Evolutionary conservation across 2,329 filamentous ascomycete species (phyloP), one percentile per base, ranked within the genome.

Genomic region (Trichoderma sp.): DNA sequence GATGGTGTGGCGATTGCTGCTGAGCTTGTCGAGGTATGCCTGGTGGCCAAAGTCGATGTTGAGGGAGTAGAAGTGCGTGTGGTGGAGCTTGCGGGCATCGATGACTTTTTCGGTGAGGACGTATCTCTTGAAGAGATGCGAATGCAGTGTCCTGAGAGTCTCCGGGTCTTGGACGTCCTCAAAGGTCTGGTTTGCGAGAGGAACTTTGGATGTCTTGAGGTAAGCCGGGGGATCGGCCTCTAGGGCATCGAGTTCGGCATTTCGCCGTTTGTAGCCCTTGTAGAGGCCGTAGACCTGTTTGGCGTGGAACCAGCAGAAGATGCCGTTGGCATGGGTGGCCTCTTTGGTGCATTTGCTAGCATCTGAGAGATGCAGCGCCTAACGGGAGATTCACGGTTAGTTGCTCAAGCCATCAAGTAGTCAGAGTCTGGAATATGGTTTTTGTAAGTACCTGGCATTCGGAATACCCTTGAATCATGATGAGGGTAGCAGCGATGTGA

Each of bases 251-350:
- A 62, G 48, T 5, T 19, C 24, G 39, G 59, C 59, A 54, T 54
- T 62, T n/a, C 59, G 59, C 7, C 59, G 59, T 24, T 62, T 62
- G 17, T 62, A 62, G 7, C 59, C 59, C 48, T 52, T 62, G 39
- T 62, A 62, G 39, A 62, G 59, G 1, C 59, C 59, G 24, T 44
- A 62, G 26, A 62, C 59, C 50, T 62, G 48, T 7, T 62, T 62
- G 14, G 59, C 52, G 21, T 62, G 59, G 15, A 54, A 62, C 48
- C 48, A 62, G n/a, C 59, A 62, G 19, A 62, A 62, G 39, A 62
- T 19, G n/a, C 59, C 59, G 12, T 62, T 52, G 39, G 58, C 58
- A 24, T 62, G 59, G 28, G 59, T 62, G 26, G 59, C 48, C 14
- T 62, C 48, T 34, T 54, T 62, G 12, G n/a, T 52, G 24, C 59